Evolutionary conservation across 2,329 filamentous ascomycete species (phyloP), one percentile per base, ranked within the genome.

Genomic region (Beauveria brongniartii): DNA sequence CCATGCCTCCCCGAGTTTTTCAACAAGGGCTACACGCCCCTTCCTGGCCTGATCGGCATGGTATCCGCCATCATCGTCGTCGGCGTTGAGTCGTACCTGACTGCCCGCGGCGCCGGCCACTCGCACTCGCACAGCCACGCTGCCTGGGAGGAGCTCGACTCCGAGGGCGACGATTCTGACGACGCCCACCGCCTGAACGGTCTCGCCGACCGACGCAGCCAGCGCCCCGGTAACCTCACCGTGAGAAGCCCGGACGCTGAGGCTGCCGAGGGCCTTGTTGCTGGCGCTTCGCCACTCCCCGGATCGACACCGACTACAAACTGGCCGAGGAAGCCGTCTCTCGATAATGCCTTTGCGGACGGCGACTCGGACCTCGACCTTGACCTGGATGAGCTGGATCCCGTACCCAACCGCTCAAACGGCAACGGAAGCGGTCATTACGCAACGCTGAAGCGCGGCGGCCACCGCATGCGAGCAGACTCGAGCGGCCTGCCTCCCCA

Each of bases 11-110:
- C 91, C 9, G 78, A 82, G 61, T 88, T 92, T 70, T 96, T 92
- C 82, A 93, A 84, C 71, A 70, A 88, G 64, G 82, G 83, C n/a
- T 96, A 94, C 71, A 83, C 81, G 52, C 90, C 90, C 6, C 87
- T 95, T 71, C 86, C 91, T 0, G 91, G 92, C 2, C 80, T 94
- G 53, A 83, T 96, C 52, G 89, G 90, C 61, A 93, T 96, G 89
- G 73, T 86, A 10, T 86, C 89, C 12, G 89, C 91, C n/a, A 80
- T 96, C 62, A 77, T 89, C 4, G 92, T 97, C 3, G 90, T 96
- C 7, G 83, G 85, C 2, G 82, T 97, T 57, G 93, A 97, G 73
- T 96, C 94, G 76, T 91, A 92, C 71, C 87, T 97, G 66, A 92
- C 91, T 0, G 89, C 87, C 2, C 75, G 84, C 60, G 85, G 85